Conservation (phyloP, 306 rosid species). For the Casuarina glauca region DNA sequence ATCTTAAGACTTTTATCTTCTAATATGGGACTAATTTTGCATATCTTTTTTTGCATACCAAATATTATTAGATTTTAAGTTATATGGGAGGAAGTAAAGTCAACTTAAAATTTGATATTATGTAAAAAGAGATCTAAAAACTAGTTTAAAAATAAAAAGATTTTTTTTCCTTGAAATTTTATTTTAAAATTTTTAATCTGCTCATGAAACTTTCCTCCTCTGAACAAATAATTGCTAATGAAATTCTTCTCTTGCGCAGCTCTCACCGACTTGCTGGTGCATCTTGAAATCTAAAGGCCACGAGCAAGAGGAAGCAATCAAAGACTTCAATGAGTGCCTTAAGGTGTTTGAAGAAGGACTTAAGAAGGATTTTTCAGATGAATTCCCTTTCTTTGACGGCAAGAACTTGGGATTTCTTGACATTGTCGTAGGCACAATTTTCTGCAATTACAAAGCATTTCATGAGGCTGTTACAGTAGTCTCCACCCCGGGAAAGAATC, state of each 20-base stretch:
- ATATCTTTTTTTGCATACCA: no score
- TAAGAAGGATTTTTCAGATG: conserved; percentile 29
- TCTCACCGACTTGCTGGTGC: not conserved
- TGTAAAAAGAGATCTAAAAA: no score
- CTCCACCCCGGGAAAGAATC: conserved; percentile 12
- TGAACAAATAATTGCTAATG: no score
- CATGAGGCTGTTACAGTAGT: conserved; percentile 27
- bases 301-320: conserved; percentile 30
- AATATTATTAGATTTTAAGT: no score
- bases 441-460: conserved; percentile 32
- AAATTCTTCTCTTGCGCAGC: conserved; percentile 6
- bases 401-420: conserved; percentile 37
- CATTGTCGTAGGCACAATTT: conserved; percentile 37
- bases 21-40: no score
- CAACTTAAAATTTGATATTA: no score
- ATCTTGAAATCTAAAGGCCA: conserved; percentile 30
- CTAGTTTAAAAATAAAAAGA: no score
- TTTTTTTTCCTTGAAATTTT: no score
- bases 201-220: no score
- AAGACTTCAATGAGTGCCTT: conserved; percentile 15
- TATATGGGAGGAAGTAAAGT: no score
- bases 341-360: conserved; percentile 45
- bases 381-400: conserved; percentile 13
- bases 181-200: no score
- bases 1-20: no score